Evolutionary conservation across 129 eudicot species (phyloP).

Genomic region (Tanacetum coccineum): DNA sequence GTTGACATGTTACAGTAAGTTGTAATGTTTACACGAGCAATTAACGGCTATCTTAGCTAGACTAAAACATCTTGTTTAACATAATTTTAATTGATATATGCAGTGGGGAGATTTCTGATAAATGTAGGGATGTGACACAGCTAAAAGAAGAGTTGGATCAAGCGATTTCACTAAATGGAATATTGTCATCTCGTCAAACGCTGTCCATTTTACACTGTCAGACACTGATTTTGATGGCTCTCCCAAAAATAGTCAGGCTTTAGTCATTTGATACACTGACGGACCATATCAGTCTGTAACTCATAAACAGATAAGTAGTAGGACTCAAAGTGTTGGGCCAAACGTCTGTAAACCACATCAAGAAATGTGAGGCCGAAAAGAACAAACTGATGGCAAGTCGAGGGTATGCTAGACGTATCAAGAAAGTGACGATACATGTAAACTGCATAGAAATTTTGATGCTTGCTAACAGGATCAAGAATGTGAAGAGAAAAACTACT

Average conservation of each 20-base stretch:
- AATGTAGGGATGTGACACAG: conserved; percentile 21
- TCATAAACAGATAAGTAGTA: too few species aligned
- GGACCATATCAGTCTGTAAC: too few species aligned
- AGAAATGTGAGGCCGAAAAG: not conserved
- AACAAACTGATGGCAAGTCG: not conserved
- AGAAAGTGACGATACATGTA: not conserved
- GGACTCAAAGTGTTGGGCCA: too few species aligned
- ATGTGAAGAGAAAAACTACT: too few species aligned
- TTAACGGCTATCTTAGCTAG: conserved; percentile 15
- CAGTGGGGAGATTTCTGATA: conserved; percentile 73
- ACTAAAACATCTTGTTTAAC: conserved; percentile 23
- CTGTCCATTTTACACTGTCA: not conserved
- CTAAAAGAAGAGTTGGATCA: not conserved
- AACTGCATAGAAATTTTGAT: not conserved
- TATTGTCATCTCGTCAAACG: not conserved
- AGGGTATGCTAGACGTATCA: not conserved
- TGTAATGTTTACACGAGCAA: too few species aligned
- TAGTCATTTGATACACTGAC: too few species aligned
- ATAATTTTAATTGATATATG: conserved; percentile 1
- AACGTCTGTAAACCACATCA: not conserved
- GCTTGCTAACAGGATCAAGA: not conserved
- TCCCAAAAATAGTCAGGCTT: too few species aligned
- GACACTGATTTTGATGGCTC: too few species aligned
- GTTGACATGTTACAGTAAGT: too few species aligned
- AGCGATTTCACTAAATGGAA: not conserved